Conservation (phyloP, 352 stramenopile species). For the Pythium aristosporum region DNA sequence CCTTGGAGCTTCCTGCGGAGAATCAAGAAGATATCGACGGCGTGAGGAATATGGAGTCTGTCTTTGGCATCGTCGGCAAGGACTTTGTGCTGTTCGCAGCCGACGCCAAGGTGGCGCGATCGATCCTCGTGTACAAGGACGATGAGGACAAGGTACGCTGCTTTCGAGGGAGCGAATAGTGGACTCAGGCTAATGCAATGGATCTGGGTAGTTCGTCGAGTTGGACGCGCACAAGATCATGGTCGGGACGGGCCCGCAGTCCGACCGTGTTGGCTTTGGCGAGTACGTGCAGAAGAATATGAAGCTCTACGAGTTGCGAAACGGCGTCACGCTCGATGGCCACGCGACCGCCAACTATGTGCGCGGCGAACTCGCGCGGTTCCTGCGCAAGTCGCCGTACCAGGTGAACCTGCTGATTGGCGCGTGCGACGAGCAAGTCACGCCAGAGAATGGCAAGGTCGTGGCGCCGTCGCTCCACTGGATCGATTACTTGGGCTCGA, state of each 20-base stretch:
- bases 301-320: slow-evolving; percentile 89
- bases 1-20: slow-evolving; percentile 6
- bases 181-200: background rate
- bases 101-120: slow-evolving; percentile 88
- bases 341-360: slow-evolving; percentile 84
- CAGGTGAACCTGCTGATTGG: slow-evolving; percentile 86
- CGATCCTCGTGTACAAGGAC: slow-evolving; percentile 93
- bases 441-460: slow-evolving; percentile 29
- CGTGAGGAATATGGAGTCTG: slow-evolving; percentile 67
- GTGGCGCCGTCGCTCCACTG: slow-evolving; percentile 78
- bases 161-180: background rate
- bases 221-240: slow-evolving; percentile 85
- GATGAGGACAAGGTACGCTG: slow-evolving; percentile 89
- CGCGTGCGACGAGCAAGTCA: slow-evolving; percentile 52
- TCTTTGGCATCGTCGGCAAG: slow-evolving; percentile 89
- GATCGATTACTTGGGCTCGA: slow-evolving; percentile 86
- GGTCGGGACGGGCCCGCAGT: slow-evolving; percentile 71
- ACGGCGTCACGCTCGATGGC: slow-evolving; percentile 82
- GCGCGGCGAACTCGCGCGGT: slow-evolving; percentile 73
- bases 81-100: slow-evolving; percentile 91
- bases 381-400: slow-evolving; percentile 81
- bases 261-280: slow-evolving; percentile 77
- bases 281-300: slow-evolving; percentile 92
- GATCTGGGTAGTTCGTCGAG: slow-evolving; percentile 49
- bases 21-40: slow-evolving; percentile 16